Base-by-base conservation (phyloP, 2,329 filamentous ascomycete species). In the Botrytis sinoallii region DNA sequence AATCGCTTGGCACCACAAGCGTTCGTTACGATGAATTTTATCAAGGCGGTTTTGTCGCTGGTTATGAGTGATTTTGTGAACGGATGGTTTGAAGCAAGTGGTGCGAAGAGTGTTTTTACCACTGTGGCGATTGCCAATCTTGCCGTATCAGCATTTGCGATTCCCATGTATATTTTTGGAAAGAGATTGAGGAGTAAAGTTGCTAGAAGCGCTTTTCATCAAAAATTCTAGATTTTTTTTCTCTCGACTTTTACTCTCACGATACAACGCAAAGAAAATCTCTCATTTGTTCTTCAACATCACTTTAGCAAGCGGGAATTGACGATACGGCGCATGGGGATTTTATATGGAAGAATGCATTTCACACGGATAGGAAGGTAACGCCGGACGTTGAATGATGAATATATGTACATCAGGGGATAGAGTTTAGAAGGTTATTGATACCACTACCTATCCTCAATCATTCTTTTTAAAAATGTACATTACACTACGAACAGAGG, bases 21-120 rank as follows among this genome's bases (percentile, higher is more conserved):
- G 4, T 83, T 83, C 59, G 83, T 84, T 10, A 84, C 82, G 0
- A 84, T 84, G 78, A 83, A 83, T 67, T 84, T 83, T 73, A 79
- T 81, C 1, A 84, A 84, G 72, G 82, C 82, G 0, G 78, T 83
- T 1, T 79, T 83, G 42, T 82, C 81, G 1, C 81, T 84, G 40
- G 70, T 76, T 1, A 76, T 77, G 69, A 79, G 76, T 60, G 72
- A 76, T 38, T 79, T 75, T 73, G 76, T 78, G 2, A 79, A 77
- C 55, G 77, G 76, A 16, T 80, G 79, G 78, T 78, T 77, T 67
- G 76, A 77, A n/a, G 74, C 73, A 2, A 77, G 81, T 29, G 79
- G 79, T 5, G 74, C 79, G 0, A 77, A 74, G 64, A 74, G 32
- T 10, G 77, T 80, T 9, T 79, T 79, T 48, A 73, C 72, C 1